Evolutionary conservation across 208 protist species (phyloP).

Genomic region (Leishmania guyanensis): DNA sequence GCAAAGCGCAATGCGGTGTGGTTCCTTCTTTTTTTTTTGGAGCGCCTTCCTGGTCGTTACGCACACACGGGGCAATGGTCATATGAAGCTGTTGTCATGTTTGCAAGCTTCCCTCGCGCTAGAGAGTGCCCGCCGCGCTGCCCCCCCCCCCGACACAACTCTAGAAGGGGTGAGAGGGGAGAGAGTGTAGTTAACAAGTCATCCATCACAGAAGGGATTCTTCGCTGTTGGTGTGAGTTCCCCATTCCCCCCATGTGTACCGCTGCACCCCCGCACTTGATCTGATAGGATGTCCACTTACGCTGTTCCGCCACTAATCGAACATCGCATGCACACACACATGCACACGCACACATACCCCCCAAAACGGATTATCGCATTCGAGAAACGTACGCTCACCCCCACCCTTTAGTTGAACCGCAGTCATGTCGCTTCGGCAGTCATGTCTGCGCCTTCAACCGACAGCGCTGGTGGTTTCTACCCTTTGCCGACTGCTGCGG

Average conservation of each 20-base stretch:
- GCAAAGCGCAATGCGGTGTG: background rate
- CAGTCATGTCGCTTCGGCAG: background rate
- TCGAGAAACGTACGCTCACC: background rate
- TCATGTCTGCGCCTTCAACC: constrained; percentile 4
- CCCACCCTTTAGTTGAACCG: background rate
- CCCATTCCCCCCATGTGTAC: too few species aligned
- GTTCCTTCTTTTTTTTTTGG: background rate
- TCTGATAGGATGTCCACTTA: background rate
- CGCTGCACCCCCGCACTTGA: background rate
- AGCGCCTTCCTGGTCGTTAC: background rate
- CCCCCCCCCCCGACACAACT: background rate
- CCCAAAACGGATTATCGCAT: too few species aligned
- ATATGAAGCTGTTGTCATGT: background rate
- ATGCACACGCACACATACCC: background rate
- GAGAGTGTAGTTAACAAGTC: background rate
- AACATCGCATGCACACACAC: background rate
- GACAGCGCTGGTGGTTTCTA: background rate
- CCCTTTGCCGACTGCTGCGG: constrained; percentile 9
- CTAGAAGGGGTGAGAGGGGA: background rate
- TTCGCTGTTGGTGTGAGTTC: background rate
- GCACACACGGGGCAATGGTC: background rate
- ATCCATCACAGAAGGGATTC: background rate
- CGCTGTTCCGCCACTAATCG: background rate
- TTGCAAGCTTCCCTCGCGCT: background rate
- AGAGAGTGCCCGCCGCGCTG: background rate